Conservation (phyloP, 345 rosid species). For the Brassica incana region DNA sequence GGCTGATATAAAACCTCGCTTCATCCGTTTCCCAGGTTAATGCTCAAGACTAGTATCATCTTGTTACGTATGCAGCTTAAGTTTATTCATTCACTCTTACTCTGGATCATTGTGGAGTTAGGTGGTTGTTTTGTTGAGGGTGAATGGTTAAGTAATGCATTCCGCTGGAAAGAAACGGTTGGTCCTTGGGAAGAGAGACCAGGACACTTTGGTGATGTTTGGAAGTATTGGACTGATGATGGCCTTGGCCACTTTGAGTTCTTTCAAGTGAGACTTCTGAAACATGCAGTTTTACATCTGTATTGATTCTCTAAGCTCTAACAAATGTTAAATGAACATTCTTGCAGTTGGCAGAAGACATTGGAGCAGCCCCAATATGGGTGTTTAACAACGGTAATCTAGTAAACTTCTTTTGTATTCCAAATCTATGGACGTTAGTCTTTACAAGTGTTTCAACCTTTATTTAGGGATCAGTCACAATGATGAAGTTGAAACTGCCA, state of each 20-base stretch:
- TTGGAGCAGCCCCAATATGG: constrained; percentile 83
- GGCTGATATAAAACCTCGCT: constrained; percentile 69
- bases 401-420: background rate
- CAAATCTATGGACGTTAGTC: background rate
- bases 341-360: constrained; percentile 82
- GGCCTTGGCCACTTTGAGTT: constrained; percentile 89
- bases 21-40: constrained; percentile 90
- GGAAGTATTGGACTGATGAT: constrained; percentile 98
- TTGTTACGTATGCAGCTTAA: background rate
- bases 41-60: background rate
- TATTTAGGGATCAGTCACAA: constrained; percentile 81
- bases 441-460: constrained; percentile 4
- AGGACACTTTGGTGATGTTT: constrained; percentile 95
- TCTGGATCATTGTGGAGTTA: constrained; percentile 33
- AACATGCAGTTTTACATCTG: background rate
- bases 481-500: constrained; percentile 77
- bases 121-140: constrained; percentile 99
- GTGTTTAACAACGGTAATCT: constrained; percentile 89
- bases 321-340: constrained; percentile 25
- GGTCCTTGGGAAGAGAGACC: constrained; percentile 99
- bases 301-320: background rate
- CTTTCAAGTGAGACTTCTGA: constrained; percentile 59
- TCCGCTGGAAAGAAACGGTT: constrained; percentile 88
- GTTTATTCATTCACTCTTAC: background rate
- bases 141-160: constrained; percentile 92